phyloP scores from a whole-genome alignment of 2,329 filamentous ascomycete species.

The Pseudogymnoascus sp. region DNA sequence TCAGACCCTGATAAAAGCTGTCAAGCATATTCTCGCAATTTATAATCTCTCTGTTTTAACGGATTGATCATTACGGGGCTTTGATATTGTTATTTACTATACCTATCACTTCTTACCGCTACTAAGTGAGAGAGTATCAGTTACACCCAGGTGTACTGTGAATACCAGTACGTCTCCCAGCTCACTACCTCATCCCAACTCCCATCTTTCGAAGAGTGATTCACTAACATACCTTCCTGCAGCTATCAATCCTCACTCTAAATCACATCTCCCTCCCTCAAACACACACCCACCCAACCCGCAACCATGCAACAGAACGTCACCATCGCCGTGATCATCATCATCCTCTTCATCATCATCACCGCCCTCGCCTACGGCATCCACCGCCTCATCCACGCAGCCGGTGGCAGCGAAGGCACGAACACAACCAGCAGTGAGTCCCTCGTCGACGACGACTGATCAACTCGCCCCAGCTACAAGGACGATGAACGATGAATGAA shows the following conservation, averaged over 20 bases:
- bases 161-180: conserved; percentile 1
- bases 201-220: neutral
- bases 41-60: neutral
- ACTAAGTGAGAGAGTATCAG: conserved; percentile 6
- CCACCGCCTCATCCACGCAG: conserved; percentile 51
- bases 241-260: neutral
- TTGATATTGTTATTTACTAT: neutral
- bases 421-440: conserved; percentile 15
- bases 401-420: conserved; percentile 20
- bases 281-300: conserved; percentile 16
- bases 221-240: neutral
- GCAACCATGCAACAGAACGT: conserved; percentile 56
- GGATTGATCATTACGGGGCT: neutral
- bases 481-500: neutral
- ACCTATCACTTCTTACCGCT: neutral
- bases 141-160: neutral
- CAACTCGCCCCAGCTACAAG: neutral
- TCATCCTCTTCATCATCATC: conserved; percentile 57
- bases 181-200: neutral
- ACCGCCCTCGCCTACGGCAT: conserved; percentile 57
- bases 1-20: conserved; percentile 2
- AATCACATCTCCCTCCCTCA: neutral
- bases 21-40: neutral
- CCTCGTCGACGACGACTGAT: conserved; percentile 9
- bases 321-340: conserved; percentile 62